Conservation (phyloP, 2,329 filamentous ascomycete species). For the Hypocreales sp. region DNA sequence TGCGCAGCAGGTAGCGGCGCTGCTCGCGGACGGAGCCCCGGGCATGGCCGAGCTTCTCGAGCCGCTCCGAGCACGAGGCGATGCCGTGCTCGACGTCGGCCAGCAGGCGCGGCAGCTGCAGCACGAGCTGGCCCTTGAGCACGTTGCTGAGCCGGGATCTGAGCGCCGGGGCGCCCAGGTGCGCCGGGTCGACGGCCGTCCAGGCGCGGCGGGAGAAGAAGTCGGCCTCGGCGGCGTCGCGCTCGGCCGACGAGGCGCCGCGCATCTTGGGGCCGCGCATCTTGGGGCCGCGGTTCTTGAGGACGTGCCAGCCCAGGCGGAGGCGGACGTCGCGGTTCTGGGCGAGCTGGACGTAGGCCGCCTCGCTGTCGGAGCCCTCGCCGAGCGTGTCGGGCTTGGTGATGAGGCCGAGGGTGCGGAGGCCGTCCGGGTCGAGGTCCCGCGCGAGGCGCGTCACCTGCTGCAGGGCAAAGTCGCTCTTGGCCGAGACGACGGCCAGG, state of each 20-base stretch:
- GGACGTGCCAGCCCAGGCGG: conserved; percentile 35
- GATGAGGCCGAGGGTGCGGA: conserved; percentile 37
- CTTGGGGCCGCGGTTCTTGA: conserved; percentile 24
- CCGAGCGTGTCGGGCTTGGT: conserved; percentile 34
- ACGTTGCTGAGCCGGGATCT: conserved; percentile 33
- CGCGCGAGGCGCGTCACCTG: conserved; percentile 30
- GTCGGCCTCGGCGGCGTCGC: conserved; percentile 21
- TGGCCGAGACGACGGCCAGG: conserved; percentile 39
- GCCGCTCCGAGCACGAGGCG: conserved; percentile 13
- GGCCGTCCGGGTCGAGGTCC: conserved; percentile 9
- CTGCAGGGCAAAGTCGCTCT: conserved; percentile 42
- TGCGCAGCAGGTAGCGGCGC: conserved; percentile 25
- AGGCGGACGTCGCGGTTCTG: conserved; percentile 30
- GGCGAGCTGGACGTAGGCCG: conserved; percentile 23
- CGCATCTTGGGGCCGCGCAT: conserved; percentile 15
- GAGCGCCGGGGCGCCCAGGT: conserved; percentile 32
- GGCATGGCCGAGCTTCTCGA: conserved; percentile 32
- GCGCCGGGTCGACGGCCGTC: conserved; percentile 14
- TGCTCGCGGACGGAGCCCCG: conserved; percentile 31
- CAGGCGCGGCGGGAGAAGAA: conserved; percentile 30
- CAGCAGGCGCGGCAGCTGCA: conserved; percentile 28
- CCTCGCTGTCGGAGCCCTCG: conserved; percentile 21
- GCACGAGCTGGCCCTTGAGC: conserved; percentile 28
- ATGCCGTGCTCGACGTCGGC: conserved; percentile 23
- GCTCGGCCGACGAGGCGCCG: conserved; percentile 14